These are phyloP conservation scores for Echeveria elegans DNA, from an alignment of 164 flowering plant genomes.

Conservation along the genomic window DNA sequence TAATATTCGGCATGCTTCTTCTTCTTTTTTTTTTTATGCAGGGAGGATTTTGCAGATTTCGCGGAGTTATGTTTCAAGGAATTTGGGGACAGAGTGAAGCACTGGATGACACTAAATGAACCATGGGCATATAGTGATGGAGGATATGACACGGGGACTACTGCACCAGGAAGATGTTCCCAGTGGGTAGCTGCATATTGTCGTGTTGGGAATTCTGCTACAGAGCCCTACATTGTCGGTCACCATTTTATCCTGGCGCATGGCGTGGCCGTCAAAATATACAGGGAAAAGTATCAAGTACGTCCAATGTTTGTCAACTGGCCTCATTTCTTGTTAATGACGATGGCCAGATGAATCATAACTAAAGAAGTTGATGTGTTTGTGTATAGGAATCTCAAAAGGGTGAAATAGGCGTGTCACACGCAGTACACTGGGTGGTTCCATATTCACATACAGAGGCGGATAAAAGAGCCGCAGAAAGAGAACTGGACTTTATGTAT, in stretches of 20 bases:
- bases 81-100: conserved; percentile 13
- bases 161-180: conserved; percentile 9
- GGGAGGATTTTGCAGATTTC: conserved; percentile 9
- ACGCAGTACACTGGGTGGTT: conserved; percentile 22
- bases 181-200: conserved; percentile 2
- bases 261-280: conserved; percentile 10
- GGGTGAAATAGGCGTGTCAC: conserved; percentile 41
- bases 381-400: conserved; percentile 36
- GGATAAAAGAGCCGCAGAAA: conserved; percentile 46
- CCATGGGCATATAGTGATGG: background rate
- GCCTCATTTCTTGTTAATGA: background rate
- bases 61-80: conserved; percentile 9
- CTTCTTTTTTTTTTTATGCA: background rate
- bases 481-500: conserved; percentile 36
- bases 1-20: background rate
- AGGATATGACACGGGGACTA: conserved; percentile 2
- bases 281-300: conserved; percentile 19
- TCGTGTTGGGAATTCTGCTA: conserved; percentile 8
- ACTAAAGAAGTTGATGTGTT: background rate
- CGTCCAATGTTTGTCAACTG: background rate
- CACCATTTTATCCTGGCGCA: conserved; percentile 12
- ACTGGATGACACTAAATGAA: conserved; percentile 11
- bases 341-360: background rate
- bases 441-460: conserved; percentile 36
- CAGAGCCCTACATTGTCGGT: conserved; percentile 9